Evolutionary conservation across 2,329 filamentous ascomycete species (phyloP).

Genomic region (Pestalotiopsis sp.): DNA sequence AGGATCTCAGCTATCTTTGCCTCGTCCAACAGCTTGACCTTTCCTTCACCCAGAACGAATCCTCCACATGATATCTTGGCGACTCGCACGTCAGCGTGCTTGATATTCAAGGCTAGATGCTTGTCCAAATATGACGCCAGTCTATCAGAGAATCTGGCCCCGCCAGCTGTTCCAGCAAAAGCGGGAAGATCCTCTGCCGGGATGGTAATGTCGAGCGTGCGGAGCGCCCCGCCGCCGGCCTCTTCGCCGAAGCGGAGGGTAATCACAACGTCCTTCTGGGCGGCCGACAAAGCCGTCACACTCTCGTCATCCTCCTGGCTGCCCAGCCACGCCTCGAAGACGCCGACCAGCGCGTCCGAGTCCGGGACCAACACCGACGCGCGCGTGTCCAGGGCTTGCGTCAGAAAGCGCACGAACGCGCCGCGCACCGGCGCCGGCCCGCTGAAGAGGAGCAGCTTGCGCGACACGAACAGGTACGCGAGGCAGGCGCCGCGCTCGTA

Average conservation of each 20-base stretch:
- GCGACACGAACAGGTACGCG: conserved; percentile 40
- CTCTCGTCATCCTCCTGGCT: conserved; percentile 36
- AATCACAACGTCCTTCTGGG: conserved; percentile 49
- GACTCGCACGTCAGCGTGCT: conserved; percentile 57
- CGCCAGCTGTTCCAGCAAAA: conserved; percentile 38
- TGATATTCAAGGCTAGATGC: conserved; percentile 58
- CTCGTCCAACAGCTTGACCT: conserved; percentile 45
- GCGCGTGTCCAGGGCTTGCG: conserved; percentile 58
- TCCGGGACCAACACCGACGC: conserved; percentile 53
- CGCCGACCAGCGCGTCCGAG: conserved; percentile 50
- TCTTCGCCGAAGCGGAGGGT: conserved; percentile 55
- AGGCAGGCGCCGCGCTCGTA: conserved; percentile 4
- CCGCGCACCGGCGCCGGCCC: conserved; percentile 58
- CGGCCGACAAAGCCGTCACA: conserved; percentile 21
- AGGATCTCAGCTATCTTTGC: not conserved
- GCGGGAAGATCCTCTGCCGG: conserved; percentile 48
- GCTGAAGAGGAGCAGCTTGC: conserved; percentile 57
- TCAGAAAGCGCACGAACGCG: conserved; percentile 54
- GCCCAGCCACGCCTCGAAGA: conserved; percentile 56
- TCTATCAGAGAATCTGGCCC: conserved; percentile 47
- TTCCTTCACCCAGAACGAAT: conserved; percentile 55
- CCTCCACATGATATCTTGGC: conserved; percentile 58
- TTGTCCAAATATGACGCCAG: conserved; percentile 51
- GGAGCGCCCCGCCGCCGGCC: conserved; percentile 35
- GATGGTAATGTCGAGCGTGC: conserved; percentile 55